Evolutionary conservation across 768 basidiomycete species (phyloP).

Genomic region (Mycena vitilis): DNA sequence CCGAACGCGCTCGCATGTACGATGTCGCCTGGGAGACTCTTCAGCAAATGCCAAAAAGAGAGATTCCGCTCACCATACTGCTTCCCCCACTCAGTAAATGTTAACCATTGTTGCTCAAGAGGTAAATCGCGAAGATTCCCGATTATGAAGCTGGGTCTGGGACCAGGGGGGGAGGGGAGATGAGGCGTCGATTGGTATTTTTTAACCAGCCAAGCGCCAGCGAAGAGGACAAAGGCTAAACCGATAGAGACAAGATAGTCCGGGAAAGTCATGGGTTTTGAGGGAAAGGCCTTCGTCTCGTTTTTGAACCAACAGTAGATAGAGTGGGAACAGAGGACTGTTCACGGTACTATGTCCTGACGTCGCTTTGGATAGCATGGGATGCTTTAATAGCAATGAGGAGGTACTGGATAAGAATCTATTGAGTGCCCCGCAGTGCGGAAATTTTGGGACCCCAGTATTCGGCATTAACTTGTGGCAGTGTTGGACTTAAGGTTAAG

Average conservation of each 20-base stretch:
- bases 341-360: no score
- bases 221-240: conserved; percentile 1
- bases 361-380: no score
- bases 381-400: no score
- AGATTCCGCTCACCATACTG: conserved; percentile 40
- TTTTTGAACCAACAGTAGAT: no score
- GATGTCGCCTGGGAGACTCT: neutral
- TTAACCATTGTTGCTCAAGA: conserved; percentile 43
- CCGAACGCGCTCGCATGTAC: conserved; percentile 1
- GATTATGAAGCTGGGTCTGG: conserved; percentile 32
- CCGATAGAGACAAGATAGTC: conserved; percentile 1
- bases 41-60: neutral
- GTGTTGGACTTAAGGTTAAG: no score
- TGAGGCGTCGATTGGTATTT: conserved; percentile 30
- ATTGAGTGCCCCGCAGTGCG: no score
- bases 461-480: no score
- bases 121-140: conserved; percentile 43
- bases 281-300: neutral
- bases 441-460: no score
- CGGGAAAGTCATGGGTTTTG: neutral
- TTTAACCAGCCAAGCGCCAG: neutral
- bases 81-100: conserved; percentile 47
- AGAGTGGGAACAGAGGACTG: no score
- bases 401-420: no score
- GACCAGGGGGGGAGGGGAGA: conserved; percentile 40